phyloP scores from a whole-genome alignment of 208 protist genomes.

The Angomonas ambiguus region DNA sequence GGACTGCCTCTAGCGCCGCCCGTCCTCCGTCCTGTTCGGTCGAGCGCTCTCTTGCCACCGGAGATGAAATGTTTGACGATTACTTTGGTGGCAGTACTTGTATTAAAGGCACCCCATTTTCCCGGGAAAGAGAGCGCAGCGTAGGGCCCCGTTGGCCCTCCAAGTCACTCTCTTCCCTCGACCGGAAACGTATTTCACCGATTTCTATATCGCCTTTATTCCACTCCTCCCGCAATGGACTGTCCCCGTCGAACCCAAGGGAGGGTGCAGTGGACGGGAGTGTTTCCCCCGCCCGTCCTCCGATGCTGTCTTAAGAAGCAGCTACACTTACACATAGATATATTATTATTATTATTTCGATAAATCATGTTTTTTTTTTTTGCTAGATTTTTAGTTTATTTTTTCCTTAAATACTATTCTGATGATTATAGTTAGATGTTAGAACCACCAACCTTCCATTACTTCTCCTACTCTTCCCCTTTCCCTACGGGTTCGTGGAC shows the following conservation, averaged over 20 bases:
- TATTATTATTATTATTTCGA: not conserved
- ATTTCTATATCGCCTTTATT: not conserved
- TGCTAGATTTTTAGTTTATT: not conserved
- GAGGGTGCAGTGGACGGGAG: constrained; percentile 48
- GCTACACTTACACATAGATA: not conserved
- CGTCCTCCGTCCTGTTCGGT: not conserved
- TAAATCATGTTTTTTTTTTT: not conserved
- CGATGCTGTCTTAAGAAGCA: constrained; percentile 26
- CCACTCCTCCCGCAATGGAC: not conserved
- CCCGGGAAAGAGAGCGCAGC: not conserved
- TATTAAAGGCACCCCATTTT: not conserved
- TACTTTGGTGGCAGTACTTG: not conserved
- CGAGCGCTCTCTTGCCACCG: not conserved
- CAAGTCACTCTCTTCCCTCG: not conserved
- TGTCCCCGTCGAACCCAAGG: constrained; percentile 25
- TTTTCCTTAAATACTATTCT: not conserved
- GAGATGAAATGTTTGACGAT: constrained; percentile 11
- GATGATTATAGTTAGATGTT: too few relatives aligned
- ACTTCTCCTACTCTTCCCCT: too few relatives aligned
- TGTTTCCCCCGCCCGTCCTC: constrained; percentile 40
- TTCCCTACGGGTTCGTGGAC: too few relatives aligned
- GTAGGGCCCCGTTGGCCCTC: not conserved
- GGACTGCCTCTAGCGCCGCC: not conserved
- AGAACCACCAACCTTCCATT: too few relatives aligned
- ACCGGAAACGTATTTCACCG: not conserved